Base-by-base conservation (phyloP, 768 basidiomycete genomes). In the Neoboletus brunneissimus region DNA sequence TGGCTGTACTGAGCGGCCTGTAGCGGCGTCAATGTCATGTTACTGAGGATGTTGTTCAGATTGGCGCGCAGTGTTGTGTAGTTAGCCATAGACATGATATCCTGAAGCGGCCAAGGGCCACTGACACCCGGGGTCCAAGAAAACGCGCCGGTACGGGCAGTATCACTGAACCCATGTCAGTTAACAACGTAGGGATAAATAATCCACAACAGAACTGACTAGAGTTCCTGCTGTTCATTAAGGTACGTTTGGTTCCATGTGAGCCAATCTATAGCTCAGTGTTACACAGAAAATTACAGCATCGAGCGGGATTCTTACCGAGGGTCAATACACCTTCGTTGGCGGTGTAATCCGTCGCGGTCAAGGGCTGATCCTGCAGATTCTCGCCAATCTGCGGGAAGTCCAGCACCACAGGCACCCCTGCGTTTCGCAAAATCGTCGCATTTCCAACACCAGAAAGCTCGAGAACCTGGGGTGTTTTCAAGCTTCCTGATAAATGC, bases 331-430 rank as follows among this genome's bases (percentile, higher is more conserved):
- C 18, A 27, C 35, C 48, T 20, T 41, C 25, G 18, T 18, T 51
- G 29, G 20, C 23, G 3, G 27, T n/a, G 25, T 51, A 54, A 2
- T 55, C 48, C 10, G 16, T 51, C 10, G 2, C n/a, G 3, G 40
- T 27, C 32, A 43, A 11, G 5, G 40, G 23, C 11, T 55, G 54
- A 12, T 52, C 54, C 23, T 55, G 48, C 6, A 55, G 32, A 18
- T 55, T 51, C 31, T 51, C 54, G 31, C 54, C 54, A 20, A 51
- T 18, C 16, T 43, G 12, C 13, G 53, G 29, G 10, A 40, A 54
- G 13, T 32, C 35, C 18, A 50, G 35, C 9, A 50, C 48, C 13
- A 42, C 35, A 3, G 48, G 25, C 11, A 41, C 12, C 11, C 35
- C 48, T 12, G 18, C 35, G 4, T 20, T n/a, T 27, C 15, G 18